These are phyloP conservation scores for Marasmius oreades DNA, from an alignment of 1,284 basidiomycete genomes.

Conservation along the genomic window DNA sequence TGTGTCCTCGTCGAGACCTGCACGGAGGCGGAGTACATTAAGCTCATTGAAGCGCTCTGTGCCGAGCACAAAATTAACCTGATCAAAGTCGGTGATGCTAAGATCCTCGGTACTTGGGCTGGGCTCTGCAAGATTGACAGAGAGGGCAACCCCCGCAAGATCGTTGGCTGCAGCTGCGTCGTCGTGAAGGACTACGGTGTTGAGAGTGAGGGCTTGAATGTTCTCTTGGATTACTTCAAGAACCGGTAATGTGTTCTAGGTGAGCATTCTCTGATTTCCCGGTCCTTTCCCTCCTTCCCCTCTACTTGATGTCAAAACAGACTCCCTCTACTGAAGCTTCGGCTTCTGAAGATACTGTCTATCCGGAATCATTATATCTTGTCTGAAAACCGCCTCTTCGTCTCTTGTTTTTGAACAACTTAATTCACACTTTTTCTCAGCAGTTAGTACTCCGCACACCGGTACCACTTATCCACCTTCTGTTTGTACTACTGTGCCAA, in stretches of 20 bases:
- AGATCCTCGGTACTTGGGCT: constrained; percentile 97
- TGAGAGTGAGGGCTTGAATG: constrained; percentile 95
- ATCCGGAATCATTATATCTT: constrained; percentile 81
- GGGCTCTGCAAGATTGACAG: constrained; percentile 99
- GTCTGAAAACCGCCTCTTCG: constrained; percentile 48
- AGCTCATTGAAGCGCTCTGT: constrained; percentile 99
- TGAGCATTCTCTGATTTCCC: constrained; percentile 27
- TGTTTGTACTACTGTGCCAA: too few relatives aligned
- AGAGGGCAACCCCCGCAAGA: constrained; percentile 97
- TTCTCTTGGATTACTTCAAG: constrained; percentile 97
- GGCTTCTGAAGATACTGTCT: constrained; percentile 68
- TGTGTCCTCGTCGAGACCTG: constrained; percentile 99
- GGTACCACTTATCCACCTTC: too few relatives aligned
- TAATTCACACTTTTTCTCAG: background rate
- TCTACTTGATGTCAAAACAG: constrained; percentile 69
- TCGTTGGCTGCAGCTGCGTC: constrained; percentile 95
- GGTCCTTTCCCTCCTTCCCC: constrained; percentile 10
- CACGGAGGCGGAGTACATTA: constrained; percentile 99
- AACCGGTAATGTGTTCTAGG: constrained; percentile 60
- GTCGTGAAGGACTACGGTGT: constrained; percentile 98
- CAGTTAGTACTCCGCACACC: background rate
- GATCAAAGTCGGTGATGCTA: constrained; percentile 98
- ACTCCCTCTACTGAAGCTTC: constrained; percentile 81
- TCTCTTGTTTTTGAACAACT: background rate
- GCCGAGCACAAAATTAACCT: constrained; percentile 99